Base-by-base conservation (phyloP, 768 basidiomycete genomes). In the Pulveroboletus sp. region DNA sequence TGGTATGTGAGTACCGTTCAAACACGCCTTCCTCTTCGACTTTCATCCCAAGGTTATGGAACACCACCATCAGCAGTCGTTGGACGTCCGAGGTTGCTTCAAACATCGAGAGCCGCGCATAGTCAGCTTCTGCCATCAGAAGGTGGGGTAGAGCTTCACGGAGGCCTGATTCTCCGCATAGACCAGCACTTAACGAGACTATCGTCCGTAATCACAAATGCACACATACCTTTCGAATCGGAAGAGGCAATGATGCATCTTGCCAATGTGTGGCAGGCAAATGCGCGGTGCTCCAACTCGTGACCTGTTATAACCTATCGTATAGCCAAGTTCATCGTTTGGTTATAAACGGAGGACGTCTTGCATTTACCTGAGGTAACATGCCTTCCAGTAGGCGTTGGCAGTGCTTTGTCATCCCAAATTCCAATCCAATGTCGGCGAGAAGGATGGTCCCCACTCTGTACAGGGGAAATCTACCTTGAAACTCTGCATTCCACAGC, bases 401-500 rank as follows among this genome's bases (percentile, higher is more conserved):
- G 49, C 81, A 83, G 51, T 80, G 76, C 58, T 79, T 78, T 13
- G 84, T 77, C 78, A 91, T 81, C 14, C 83, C 85, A 61, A 87
- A 85, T 58, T 91, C 87, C 17, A 92, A 68, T 8, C 82, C 81
- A 52, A 89, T 68, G 58, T 93, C 91, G 1, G 91, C 90, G 17
- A 93, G 76, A 27, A 91, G 63, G 51, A 86, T 75, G 27, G 86
- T 75, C 1, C 80, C 83, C 4, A 81, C 79, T 48, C 90, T 76
- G 59, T 92, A 88, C 20, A 82, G 63, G 14, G 76, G 74, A 59
- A 82, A 78, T 47, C 83, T 79, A 45, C 81, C 79, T 46, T 88
- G 78, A 61, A 88, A 89, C 64, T 93, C 89, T 0, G 89, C 80
- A 50, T 86, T 76, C 87, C 89, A 92, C 31, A 92, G 64, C 2